These are phyloP conservation scores for Hypericum perforatum DNA, from an alignment of 345 rosid genomes.

Conservation along the genomic window DNA sequence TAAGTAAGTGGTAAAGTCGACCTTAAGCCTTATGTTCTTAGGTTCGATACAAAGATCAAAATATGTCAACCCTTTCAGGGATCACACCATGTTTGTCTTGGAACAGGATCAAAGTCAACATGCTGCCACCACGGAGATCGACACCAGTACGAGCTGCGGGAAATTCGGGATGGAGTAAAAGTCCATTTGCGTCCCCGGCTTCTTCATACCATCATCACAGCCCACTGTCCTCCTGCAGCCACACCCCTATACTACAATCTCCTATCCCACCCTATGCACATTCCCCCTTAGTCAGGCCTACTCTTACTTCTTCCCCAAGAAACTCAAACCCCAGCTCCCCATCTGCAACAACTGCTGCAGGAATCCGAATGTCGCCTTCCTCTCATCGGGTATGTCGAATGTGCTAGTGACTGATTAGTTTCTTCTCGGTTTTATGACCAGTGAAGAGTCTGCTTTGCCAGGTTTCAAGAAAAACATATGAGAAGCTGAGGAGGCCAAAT, in stretches of 20 bases:
- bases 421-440: background rate
- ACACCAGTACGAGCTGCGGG: constrained; percentile 28
- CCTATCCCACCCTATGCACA: constrained; percentile 37
- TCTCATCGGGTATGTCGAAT: constrained; percentile 20
- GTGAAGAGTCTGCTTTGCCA: constrained; percentile 9
- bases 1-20: constrained; percentile 24
- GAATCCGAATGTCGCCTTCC: constrained; percentile 22
- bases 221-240: constrained; percentile 34
- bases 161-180: constrained; percentile 18
- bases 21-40: no score
- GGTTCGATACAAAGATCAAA: no score
- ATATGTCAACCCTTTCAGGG: no score
- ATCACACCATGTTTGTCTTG: background rate
- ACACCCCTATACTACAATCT: constrained; percentile 31
- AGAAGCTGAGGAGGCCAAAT: constrained; percentile 25
- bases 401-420: background rate
- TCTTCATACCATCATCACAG: constrained; percentile 31
- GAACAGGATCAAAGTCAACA: constrained; percentile 46
- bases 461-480: constrained; percentile 43
- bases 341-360: no score
- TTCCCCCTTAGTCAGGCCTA: constrained; percentile 44
- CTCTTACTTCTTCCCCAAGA: constrained; percentile 38
- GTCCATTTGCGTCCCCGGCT: constrained; percentile 30
- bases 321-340: constrained; percentile 24
- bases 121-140: constrained; percentile 28